Evolutionary conservation across 1,284 basidiomycete species (phyloP), one percentile per base, ranked within the genome.

Genomic region (Wolfiporia cocos): DNA sequence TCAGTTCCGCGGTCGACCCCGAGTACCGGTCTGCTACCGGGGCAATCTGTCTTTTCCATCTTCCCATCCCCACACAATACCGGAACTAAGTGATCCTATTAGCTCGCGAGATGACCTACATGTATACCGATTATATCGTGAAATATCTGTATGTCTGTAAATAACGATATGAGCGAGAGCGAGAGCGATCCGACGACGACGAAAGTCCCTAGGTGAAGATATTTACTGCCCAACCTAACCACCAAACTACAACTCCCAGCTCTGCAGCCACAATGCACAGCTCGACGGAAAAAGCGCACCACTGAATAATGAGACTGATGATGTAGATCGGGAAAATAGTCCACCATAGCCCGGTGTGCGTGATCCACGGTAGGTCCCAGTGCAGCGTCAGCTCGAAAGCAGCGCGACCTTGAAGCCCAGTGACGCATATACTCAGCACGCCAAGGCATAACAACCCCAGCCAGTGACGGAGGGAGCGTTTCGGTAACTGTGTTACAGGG

Each of bases 381-480:
- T 58, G 41, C 47, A 75, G 60, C 34, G 66, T 64, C 9, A 72
- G 77, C 3, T 69, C 71, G 39, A 73, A 52, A 0, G 78, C 81
- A 1, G 73, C 70, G 22, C 77, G 71, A 10, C 59, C 54, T 56
- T 84, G 81, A 20, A 85, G 64, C 34, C 73, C 49, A 18, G 67
- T 68, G 45, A 80, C 50, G 20, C 61, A 56, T 14, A 74, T 58
- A 4, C 72, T 72, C 34, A 63, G 42, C 34, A 69, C 46, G 43
- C 70, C 73, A 43, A 86, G 73, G 14, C 76, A 41, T 10, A 71
- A 49, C 15, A 86, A 68, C 6, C 71, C 75, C 15, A 80, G 50
- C 83, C 83, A 86, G 49, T 87, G 85, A 2, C 69, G 71, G 41
- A 74, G 50, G 2, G 83, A 81, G 19, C 84, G 78, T 43, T 55